Conservation (phyloP, 768 basidiomycete genomes). For the Boletus speciosus region DNA sequence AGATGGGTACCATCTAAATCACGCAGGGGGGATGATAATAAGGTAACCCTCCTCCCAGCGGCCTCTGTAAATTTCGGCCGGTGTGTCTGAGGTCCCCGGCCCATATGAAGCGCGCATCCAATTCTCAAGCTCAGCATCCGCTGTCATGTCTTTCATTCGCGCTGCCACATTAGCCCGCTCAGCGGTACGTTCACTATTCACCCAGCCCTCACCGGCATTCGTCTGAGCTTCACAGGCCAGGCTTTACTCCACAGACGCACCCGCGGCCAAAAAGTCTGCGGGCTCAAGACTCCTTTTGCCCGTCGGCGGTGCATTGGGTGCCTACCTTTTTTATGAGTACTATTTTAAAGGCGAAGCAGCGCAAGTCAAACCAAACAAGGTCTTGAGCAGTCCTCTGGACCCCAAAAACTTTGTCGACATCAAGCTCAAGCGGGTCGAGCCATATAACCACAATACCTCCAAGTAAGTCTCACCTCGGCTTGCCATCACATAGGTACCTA, state of each 20-base stretch:
- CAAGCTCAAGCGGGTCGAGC: constrained; percentile 73
- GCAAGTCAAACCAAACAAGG: constrained; percentile 37
- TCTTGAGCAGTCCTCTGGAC: constrained; percentile 66
- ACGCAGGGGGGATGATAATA: neutral
- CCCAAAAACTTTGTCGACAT: constrained; percentile 75
- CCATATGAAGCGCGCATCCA: neutral
- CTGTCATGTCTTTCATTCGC: constrained; percentile 46
- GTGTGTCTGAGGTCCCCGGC: constrained; percentile 23
- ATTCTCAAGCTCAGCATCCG: neutral
- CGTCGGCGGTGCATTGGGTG: constrained; percentile 37
- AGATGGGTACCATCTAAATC: constrained; percentile 16
- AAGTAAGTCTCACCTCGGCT: constrained; percentile 42
- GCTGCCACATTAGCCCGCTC: constrained; percentile 40
- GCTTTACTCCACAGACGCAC: constrained; percentile 44
- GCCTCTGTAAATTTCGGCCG: constrained; percentile 8
- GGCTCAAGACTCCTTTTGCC: constrained; percentile 43
- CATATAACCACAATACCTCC: constrained; percentile 94
- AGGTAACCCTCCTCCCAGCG: constrained; percentile 17
- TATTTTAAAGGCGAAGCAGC: constrained; percentile 31
- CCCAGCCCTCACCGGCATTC: neutral
- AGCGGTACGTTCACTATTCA: constrained; percentile 29
- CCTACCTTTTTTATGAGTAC: constrained; percentile 50
- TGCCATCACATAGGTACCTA: neutral
- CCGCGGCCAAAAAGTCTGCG: constrained; percentile 47
- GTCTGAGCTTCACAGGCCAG: constrained; percentile 32